Base-by-base conservation (phyloP, 2,329 filamentous ascomycete species). In the Fusarium xylarioides region DNA sequence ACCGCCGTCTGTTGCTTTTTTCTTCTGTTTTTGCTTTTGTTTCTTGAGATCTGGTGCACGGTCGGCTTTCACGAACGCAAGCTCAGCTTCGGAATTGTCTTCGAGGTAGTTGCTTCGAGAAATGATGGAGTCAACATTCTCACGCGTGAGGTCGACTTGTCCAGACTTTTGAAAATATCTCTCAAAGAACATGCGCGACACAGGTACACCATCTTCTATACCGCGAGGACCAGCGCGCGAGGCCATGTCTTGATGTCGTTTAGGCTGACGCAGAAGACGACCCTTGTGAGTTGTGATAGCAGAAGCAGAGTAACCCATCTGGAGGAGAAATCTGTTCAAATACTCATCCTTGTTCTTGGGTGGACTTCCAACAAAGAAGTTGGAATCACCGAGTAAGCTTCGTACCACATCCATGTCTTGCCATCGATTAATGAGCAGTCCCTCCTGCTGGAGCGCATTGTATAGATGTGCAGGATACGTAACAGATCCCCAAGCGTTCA, bases 21-120 rank as follows among this genome's bases (percentile, higher is more conserved):
- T 43, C 42, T 43, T 43, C n/a, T 23, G 42, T 11, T 43, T 23
- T 4, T 23, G n/a, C 8, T 11, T 43, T 2, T 43, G 42, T 8
- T 23, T 43, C 7, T 43, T 18, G 5, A 38, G 19, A 8, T 38
- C 19, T 5, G 6, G 1, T 0, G 15, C n/a, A 11, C 7, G 4
- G 0, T 11, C 15, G 0, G 40, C 40, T 18, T 23, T 43, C 0
- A 43, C 40, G n/a, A 43, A 43, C 2, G 40, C 40, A 1, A 43
- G 40, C 7, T 23, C 40, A 11, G 23, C 40, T 1, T 43, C 40
- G 6, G 40, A 43, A 23, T 23, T 18, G n/a, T 43, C 40, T 23
- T 23, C n/a, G 10, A 23, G 40, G 10, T 43, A 43, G n/a, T 43
- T 23, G 10, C 40, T 43, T 23, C n/a, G 15, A 8, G 40, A 43